These are phyloP conservation scores for Geosmithia flava DNA, from an alignment of 2,329 filamentous ascomycete species.

Conservation along the genomic window DNA sequence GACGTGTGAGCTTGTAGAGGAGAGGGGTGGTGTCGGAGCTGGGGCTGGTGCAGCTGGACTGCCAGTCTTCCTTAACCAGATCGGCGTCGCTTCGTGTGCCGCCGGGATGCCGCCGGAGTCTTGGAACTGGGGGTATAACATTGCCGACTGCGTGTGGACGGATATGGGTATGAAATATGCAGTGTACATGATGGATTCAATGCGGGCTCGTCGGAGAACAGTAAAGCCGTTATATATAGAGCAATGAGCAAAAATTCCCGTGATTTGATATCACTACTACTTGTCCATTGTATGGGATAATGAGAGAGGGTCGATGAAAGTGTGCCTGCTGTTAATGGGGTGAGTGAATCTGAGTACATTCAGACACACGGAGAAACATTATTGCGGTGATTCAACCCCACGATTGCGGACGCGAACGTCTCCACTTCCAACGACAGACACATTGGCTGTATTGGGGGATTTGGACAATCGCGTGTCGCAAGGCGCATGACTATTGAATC, in stretches of 20 bases:
- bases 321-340: background rate
- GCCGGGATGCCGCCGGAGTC: conserved; percentile 27
- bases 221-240: background rate
- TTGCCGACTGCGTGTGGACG: conserved; percentile 35
- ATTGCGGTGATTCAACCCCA: background rate
- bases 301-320: background rate
- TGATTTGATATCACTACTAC: no score
- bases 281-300: background rate
- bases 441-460: background rate
- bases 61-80: conserved; percentile 34
- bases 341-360: background rate
- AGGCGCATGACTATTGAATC: background rate
- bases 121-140: conserved; percentile 30
- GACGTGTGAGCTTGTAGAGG: conserved; percentile 19
- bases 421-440: background rate
- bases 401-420: background rate
- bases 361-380: background rate
- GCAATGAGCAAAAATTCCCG: no score
- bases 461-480: background rate
- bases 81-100: conserved; percentile 33
- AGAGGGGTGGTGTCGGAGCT: conserved; percentile 20
- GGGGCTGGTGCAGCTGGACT: conserved; percentile 35
- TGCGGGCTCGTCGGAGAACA: conserved; percentile 13
- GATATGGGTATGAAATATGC: conserved; percentile 40
- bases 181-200: conserved; percentile 26